Base-by-base conservation (phyloP, 257 asterid genomes). In the Gynochthodes officinalis region DNA sequence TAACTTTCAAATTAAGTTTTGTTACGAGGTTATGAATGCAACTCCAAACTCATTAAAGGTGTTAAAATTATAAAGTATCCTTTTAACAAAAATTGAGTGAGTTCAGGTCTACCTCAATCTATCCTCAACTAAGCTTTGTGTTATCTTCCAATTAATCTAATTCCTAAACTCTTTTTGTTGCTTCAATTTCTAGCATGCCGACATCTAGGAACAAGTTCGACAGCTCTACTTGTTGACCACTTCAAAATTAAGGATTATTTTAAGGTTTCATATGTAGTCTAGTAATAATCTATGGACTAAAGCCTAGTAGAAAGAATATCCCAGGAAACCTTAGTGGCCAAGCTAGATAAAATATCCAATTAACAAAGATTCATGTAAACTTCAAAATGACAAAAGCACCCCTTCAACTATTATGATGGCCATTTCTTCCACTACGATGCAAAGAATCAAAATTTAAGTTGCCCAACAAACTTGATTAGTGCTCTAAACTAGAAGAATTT, bases 341-440 rank as follows among this genome's bases (percentile, higher is more conserved):
- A 81, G 84, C 60, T 77, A 80, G 64, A 77, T 79, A 64, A 60
- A 54, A 44, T 46, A 37, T 18, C 60, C 59, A 21, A 55, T 33
- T 52, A 37, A 23, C 6, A 73, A 57, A 72, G 71, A 70, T 46
- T 35, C 62, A 68, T 40, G 39, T 3, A 53, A 43, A 40, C 39
- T 57, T 58, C 15, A 54, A 60, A 53, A 69, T 69, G 15, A 62
- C 50, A 28, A 40, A 50, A 75, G 19, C 46, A 66, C 27, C 71
- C 65, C 53, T 46, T 44, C 15, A 67, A 57, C 72, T 63, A 42
- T 62, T 69, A 21, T 53, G 44, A 64, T 39, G 66, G 62, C 39
- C 76, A 67, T 79, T 82, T 53, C 80, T 58, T 76, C 71, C 43
- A 62, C 30, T 61, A 72, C 53, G 76, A 78, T 73, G 76, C 77